Evolutionary conservation across 768 basidiomycete species (phyloP).

Genomic region (Asterophora lycoperdoides): DNA sequence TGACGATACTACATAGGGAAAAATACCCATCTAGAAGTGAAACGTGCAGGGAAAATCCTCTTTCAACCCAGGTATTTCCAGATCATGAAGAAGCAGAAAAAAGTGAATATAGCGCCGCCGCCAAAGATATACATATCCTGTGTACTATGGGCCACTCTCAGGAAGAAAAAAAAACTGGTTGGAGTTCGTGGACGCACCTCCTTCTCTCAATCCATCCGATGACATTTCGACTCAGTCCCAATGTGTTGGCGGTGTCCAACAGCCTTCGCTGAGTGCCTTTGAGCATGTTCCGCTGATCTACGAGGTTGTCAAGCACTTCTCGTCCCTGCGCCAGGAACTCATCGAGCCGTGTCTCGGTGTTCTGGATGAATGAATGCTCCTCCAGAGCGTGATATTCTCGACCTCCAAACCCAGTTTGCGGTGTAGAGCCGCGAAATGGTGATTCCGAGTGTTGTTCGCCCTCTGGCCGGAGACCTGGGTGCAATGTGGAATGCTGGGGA

Average conservation of each 20-base stretch:
- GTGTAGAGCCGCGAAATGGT: constrained; percentile 67
- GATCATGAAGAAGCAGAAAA: constrained; percentile 91
- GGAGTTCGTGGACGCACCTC: constrained; percentile 51
- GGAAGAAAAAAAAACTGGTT: background rate
- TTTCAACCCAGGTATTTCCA: constrained; percentile 81
- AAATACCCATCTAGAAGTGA: constrained; percentile 9
- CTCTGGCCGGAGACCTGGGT: constrained; percentile 48
- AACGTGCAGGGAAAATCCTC: background rate
- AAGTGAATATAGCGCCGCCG: constrained; percentile 79
- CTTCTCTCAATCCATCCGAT: constrained; percentile 97
- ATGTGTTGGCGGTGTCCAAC: constrained; percentile 87
- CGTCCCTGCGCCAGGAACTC: constrained; percentile 90
- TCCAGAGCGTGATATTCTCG: constrained; percentile 78
- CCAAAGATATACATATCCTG: constrained; percentile 96
- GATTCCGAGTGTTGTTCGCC: constrained; percentile 66
- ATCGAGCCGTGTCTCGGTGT: constrained; percentile 78
- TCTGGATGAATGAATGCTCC: constrained; percentile 87
- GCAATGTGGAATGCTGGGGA: constrained; percentile 46
- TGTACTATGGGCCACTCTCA: constrained; percentile 47
- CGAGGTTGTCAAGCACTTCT: constrained; percentile 86
- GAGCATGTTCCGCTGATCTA: constrained; percentile 88
- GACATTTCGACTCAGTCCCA: constrained; percentile 90
- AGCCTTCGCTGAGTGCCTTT: constrained; percentile 91
- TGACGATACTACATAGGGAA: constrained; percentile 17
- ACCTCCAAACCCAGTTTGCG: constrained; percentile 47